Percentiles rank a stretch among this genome's conserved stretches.
These are phyloP conservation scores for Nevesoporus exiguus DNA, from an alignment of 768 basidiomycete species.

Conservation along the genomic window DNA sequence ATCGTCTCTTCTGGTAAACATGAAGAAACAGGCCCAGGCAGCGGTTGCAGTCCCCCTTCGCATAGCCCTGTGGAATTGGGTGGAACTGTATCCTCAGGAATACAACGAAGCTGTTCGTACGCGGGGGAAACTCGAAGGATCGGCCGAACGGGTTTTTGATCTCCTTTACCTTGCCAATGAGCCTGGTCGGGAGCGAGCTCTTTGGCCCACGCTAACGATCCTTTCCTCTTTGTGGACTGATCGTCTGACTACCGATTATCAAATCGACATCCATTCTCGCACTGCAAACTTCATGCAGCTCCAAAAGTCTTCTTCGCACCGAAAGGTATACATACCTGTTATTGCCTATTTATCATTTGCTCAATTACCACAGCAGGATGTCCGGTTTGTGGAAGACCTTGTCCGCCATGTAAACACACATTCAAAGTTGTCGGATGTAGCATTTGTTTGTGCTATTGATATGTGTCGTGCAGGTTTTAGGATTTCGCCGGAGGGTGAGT, in stretches of 20 bases:
- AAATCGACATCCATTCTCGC: constrained; percentile 35
- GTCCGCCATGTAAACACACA: constrained; percentile 52
- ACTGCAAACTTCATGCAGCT: constrained; percentile 28
- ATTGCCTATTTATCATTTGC: neutral
- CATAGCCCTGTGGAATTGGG: constrained; percentile 87
- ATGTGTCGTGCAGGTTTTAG: constrained; percentile 65
- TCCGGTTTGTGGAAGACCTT: constrained; percentile 60
- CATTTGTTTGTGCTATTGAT: constrained; percentile 72
- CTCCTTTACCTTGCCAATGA: constrained; percentile 53
- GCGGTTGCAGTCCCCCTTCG: constrained; percentile 72
- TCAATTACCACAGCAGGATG: constrained; percentile 33
- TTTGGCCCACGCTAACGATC: constrained; percentile 81
- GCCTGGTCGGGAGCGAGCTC: constrained; percentile 44
- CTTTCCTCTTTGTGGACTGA: constrained; percentile 76
- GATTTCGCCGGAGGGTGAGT: constrained; percentile 53
- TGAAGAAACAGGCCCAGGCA: constrained; percentile 69
- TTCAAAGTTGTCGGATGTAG: constrained; percentile 62
- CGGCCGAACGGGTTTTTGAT: constrained; percentile 86
- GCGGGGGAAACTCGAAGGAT: constrained; percentile 68
- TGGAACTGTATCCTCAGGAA: constrained; percentile 72
- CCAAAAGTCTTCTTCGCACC: constrained; percentile 30
- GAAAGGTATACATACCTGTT: constrained; percentile 22
- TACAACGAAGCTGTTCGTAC: constrained; percentile 68
- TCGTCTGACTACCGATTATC: constrained; percentile 57
- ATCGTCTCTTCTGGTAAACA: constrained; percentile 76